Evolutionary conservation across 164 flowering plant species (phyloP).

Genomic region (Berberis thunbergii): DNA sequence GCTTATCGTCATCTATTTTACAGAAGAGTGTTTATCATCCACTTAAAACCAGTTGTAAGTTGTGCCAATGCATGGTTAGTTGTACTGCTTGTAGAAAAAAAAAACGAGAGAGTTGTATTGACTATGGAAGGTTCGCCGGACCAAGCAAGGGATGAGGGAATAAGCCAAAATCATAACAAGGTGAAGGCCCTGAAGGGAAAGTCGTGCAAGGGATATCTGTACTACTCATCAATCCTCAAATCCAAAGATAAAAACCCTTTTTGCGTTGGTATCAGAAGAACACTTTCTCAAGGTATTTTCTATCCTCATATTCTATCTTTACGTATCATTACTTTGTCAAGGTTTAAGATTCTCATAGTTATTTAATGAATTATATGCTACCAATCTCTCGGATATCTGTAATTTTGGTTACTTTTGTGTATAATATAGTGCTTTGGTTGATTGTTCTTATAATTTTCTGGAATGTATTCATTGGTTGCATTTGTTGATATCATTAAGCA

Average conservation of each 20-base stretch:
- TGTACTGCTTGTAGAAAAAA: no score
- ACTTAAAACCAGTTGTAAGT: no score
- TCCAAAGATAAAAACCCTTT: slow-evolving; percentile 33
- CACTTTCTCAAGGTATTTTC: slow-evolving; percentile 30
- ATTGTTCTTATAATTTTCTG: no score
- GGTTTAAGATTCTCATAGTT: neutral
- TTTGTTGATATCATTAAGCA: no score
- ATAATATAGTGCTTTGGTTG: no score
- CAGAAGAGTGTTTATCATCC: no score
- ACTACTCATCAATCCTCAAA: slow-evolving; percentile 33
- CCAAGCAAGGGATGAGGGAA: neutral
- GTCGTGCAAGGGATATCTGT: slow-evolving; percentile 44
- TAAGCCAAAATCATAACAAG: slow-evolving; percentile 1
- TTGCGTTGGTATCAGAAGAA: slow-evolving; percentile 33
- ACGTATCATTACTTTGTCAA: neutral
- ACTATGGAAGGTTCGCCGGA: neutral
- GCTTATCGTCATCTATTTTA: no score
- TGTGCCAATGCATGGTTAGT: no score
- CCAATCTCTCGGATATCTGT: no score
- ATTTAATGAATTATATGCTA: neutral
- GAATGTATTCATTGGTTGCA: no score
- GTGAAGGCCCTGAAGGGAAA: slow-evolving; percentile 4
- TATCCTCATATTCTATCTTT: neutral
- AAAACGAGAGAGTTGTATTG: no score
- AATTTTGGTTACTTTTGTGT: no score